Conservation (phyloP, 768 basidiomycete genomes). For the Sarcodon aspratus region DNA sequence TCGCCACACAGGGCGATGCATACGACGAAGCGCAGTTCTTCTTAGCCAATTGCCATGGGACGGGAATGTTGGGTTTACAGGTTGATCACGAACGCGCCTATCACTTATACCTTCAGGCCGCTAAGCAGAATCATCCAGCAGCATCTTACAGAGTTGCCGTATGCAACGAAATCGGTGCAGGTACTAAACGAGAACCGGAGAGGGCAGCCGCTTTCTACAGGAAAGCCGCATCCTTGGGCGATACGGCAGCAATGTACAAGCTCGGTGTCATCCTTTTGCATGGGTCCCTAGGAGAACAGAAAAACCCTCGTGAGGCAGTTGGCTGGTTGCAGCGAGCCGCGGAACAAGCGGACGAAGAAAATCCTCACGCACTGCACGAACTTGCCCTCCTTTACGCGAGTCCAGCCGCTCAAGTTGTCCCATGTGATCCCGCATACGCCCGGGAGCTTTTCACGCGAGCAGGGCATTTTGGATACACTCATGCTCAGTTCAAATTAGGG, state of each 20-base stretch:
- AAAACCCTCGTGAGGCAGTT: constrained; percentile 85
- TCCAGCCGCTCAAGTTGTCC: constrained; percentile 53
- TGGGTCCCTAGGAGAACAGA: constrained; percentile 71
- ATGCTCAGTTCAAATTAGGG: constrained; percentile 91
- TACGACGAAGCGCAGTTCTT: constrained; percentile 98
- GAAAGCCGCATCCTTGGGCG: constrained; percentile 91
- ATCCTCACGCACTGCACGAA: constrained; percentile 95
- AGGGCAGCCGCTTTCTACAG: constrained; percentile 94
- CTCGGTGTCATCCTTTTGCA: constrained; percentile 96
- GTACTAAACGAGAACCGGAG: constrained; percentile 78
- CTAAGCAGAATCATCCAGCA: constrained; percentile 92
- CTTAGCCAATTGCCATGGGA: constrained; percentile 94
- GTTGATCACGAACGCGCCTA: constrained; percentile 98
- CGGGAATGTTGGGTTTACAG: constrained; percentile 88
- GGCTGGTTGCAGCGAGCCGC: constrained; percentile 93
- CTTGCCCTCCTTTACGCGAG: constrained; percentile 81
- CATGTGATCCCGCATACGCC: constrained; percentile 73
- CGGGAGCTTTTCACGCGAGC: constrained; percentile 83
- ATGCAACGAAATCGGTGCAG: constrained; percentile 97
- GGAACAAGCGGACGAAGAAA: constrained; percentile 95
- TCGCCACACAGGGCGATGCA: constrained; percentile 86
- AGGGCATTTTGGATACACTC: constrained; percentile 87
- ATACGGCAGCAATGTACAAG: constrained; percentile 99
- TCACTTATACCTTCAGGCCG: constrained; percentile 92
- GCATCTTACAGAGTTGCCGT: constrained; percentile 96